Percentiles rank a stretch among this genome's conserved stretches.
phyloP scores from a whole-genome alignment of 176 grass and related monocot genomes.

The Aechmea fasciata region DNA sequence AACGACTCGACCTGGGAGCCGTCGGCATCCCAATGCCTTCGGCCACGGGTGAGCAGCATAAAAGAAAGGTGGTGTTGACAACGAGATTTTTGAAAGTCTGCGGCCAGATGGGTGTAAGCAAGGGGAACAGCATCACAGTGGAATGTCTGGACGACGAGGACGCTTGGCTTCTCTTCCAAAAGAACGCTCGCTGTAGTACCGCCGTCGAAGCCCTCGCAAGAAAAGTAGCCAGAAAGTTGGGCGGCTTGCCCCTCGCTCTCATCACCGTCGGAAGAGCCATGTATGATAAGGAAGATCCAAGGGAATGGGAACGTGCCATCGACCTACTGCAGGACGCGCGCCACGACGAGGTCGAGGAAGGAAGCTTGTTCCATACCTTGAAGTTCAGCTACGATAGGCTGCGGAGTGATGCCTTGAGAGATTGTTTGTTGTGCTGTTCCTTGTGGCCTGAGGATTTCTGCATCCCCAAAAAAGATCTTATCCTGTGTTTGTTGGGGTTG shows the following conservation, averaged over 20 bases:
- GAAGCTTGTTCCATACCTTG: constrained; percentile 7
- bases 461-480: constrained; percentile 47
- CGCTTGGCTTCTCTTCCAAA: constrained; percentile 38
- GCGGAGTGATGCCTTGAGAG: constrained; percentile 12
- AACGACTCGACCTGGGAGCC: constrained; percentile 39
- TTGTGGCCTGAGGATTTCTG: constrained; percentile 43
- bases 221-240: constrained; percentile 30
- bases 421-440: constrained; percentile 41
- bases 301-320: constrained; percentile 34
- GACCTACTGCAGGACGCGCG: constrained; percentile 22
- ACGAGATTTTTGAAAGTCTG: constrained; percentile 40
- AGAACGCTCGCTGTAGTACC: constrained; percentile 16
- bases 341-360: constrained; percentile 14
- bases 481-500: constrained; percentile 51
- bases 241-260: constrained; percentile 48
- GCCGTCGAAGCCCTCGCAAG: background rate
- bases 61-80: constrained; percentile 48
- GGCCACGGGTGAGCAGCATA: constrained; percentile 17
- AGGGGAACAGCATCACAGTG: constrained; percentile 42
- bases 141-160: constrained; percentile 31
- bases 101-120: constrained; percentile 32
- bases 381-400: constrained; percentile 61
- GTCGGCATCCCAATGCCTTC: constrained; percentile 43
- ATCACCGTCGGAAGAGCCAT: constrained; percentile 41
- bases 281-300: constrained; percentile 21